Percentiles rank a stretch among this genome's conserved stretches.
phyloP scores from a whole-genome alignment of 352 stramenopile genomes.

The Globisporangium nunn region DNA sequence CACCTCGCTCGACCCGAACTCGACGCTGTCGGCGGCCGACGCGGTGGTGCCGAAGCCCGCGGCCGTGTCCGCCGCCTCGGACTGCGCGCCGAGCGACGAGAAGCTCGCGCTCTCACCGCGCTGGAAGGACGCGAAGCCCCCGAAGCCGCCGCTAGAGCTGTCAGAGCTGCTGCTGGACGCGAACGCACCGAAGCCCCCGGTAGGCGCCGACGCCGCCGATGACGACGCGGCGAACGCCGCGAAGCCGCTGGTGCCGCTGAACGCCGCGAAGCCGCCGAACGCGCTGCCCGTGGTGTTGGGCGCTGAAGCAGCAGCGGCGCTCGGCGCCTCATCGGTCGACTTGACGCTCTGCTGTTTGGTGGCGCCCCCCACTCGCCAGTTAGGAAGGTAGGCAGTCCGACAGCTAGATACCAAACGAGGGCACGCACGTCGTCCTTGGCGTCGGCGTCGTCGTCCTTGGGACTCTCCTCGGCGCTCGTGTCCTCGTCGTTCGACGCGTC shows the following conservation, averaged over 20 bases:
- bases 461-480: conserved; percentile 15
- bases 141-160: conserved; percentile 13
- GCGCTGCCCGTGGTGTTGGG: conserved; percentile 28
- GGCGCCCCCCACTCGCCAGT: neutral
- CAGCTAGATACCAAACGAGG: neutral
- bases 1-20: conserved; percentile 31
- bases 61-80: conserved; percentile 19
- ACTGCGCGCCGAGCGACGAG: conserved; percentile 41
- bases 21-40: conserved; percentile 31
- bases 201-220: conserved; percentile 19
- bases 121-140: conserved; percentile 55
- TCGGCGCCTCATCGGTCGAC: conserved; percentile 1
- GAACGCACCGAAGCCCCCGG: conserved; percentile 19
- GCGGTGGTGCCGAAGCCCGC: conserved; percentile 29
- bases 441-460: conserved; percentile 6
- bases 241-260: conserved; percentile 45
- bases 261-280: conserved; percentile 45
- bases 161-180: conserved; percentile 12
- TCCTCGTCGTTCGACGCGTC: conserved; percentile 11
- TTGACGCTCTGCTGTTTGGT: neutral
- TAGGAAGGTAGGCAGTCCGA: neutral
- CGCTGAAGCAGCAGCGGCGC: conserved; percentile 1
- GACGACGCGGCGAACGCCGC: conserved; percentile 27
- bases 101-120: conserved; percentile 35
- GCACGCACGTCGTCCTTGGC: conserved; percentile 1